phyloP scores from a whole-genome alignment of 2,329 filamentous ascomycete species.

The Lecanicillium sp. region DNA sequence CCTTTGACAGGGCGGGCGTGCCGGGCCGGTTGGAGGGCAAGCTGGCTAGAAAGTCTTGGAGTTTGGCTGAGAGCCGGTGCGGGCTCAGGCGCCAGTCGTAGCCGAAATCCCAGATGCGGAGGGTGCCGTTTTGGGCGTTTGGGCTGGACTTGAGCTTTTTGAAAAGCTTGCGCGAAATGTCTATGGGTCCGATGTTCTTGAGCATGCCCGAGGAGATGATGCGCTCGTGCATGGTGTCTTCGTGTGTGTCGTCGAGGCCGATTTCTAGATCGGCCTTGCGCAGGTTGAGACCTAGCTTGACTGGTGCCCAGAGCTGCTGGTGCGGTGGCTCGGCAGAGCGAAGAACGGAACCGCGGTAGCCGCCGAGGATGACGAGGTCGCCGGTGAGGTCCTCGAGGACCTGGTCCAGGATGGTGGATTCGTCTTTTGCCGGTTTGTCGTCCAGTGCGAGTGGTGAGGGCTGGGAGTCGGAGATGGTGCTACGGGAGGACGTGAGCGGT shows the following conservation, averaged over 20 bases:
- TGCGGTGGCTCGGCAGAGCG: slow-evolving; percentile 74
- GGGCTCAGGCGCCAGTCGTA: slow-evolving; percentile 94
- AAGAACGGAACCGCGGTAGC: slow-evolving; percentile 84
- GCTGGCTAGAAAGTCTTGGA: slow-evolving; percentile 65
- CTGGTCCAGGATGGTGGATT: slow-evolving; percentile 36
- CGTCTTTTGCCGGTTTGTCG: slow-evolving; percentile 13
- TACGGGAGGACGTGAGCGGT: too few relatives aligned
- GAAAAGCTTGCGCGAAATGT: slow-evolving; percentile 76
- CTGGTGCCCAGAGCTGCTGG: slow-evolving; percentile 87
- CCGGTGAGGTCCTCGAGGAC: slow-evolving; percentile 64
- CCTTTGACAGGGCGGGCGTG: slow-evolving; percentile 44
- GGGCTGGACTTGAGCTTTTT: slow-evolving; percentile 67
- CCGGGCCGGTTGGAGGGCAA: slow-evolving; percentile 65
- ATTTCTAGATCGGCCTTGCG: slow-evolving; percentile 88
- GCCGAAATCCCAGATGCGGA: slow-evolving; percentile 82
- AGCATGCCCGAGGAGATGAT: slow-evolving; percentile 83
- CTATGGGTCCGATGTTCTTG: slow-evolving; percentile 84
- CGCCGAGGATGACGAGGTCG: slow-evolving; percentile 81
- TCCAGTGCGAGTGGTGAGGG: slow-evolving; percentile 7
- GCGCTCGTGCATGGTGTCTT: slow-evolving; percentile 72
- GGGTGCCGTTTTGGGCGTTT: slow-evolving; percentile 60
- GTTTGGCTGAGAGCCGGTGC: slow-evolving; percentile 58
- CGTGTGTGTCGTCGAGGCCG: slow-evolving; percentile 71
- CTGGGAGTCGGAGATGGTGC: slow-evolving; percentile 10
- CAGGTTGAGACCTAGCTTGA: slow-evolving; percentile 86